phyloP scores from a whole-genome alignment of 108 stramenopile genomes.

The Cyclotella baltica region DNA sequence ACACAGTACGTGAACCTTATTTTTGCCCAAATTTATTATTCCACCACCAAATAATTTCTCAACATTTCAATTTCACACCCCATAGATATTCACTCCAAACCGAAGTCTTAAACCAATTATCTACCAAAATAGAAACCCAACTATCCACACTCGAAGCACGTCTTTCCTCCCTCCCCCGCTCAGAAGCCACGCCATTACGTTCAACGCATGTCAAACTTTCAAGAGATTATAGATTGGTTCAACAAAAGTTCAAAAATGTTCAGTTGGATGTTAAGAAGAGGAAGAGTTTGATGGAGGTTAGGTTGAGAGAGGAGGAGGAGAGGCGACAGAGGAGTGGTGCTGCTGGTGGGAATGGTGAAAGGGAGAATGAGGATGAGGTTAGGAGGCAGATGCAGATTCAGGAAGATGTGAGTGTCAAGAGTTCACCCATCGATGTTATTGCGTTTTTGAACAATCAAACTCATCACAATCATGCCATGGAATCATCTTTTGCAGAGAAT shows the following conservation, averaged over 20 bases:
- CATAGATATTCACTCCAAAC: constrained; percentile 73
- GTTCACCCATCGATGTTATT: neutral
- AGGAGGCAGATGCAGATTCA: constrained; percentile 76
- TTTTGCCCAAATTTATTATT: neutral
- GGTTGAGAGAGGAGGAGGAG: constrained; percentile 28
- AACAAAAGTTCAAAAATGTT: constrained; percentile 55
- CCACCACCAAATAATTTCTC: neutral
- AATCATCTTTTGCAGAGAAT: constrained; percentile 48
- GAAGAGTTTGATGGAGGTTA: constrained; percentile 26
- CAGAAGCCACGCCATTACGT: constrained; percentile 51
- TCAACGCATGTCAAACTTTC: constrained; percentile 71
- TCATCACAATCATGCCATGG: neutral
- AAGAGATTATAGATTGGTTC: constrained; percentile 76
- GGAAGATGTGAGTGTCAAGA: constrained; percentile 66
- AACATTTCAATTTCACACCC: constrained; percentile 3
- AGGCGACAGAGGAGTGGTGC: neutral
- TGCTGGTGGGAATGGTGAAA: constrained; percentile 8
- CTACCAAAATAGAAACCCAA: constrained; percentile 56
- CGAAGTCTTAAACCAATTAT: constrained; percentile 77
- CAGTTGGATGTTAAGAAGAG: constrained; percentile 38
- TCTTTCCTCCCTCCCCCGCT: constrained; percentile 30
- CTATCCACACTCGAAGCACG: constrained; percentile 53
- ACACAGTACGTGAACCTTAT: constrained; percentile 61
- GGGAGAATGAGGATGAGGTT: constrained; percentile 47
- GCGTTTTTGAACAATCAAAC: neutral